These are phyloP conservation scores for Phyllosticta capitalensis DNA, from an alignment of 2,329 filamentous ascomycete species.

Conservation along the genomic window DNA sequence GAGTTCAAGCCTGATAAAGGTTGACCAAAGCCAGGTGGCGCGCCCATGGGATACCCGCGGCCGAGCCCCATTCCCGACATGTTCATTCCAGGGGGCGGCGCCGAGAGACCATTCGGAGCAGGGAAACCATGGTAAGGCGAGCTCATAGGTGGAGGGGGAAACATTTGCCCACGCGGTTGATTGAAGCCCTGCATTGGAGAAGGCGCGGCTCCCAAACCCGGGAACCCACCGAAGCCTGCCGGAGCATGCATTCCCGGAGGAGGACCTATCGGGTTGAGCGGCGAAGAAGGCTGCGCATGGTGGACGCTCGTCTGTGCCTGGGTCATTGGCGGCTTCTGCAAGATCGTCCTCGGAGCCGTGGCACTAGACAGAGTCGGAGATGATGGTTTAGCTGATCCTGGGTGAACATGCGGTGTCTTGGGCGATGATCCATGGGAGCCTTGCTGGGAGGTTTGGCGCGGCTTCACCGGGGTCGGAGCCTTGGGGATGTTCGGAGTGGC, in stretches of 20 bases:
- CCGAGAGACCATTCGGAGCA: constrained; percentile 38
- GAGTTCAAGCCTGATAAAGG: constrained; percentile 30
- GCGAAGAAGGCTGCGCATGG: constrained; percentile 50
- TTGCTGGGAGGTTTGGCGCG: constrained; percentile 71
- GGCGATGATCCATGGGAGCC: constrained; percentile 60
- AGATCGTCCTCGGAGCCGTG: constrained; percentile 55
- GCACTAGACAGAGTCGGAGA: constrained; percentile 55
- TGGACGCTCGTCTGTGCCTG: constrained; percentile 36
- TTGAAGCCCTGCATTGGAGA: constrained; percentile 36
- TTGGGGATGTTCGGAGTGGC: constrained; percentile 78
- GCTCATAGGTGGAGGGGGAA: constrained; percentile 42
- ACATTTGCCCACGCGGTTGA: constrained; percentile 33
- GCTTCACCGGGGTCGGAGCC: constrained; percentile 66
- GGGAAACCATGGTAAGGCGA: constrained; percentile 46
- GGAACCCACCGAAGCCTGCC: constrained; percentile 35
- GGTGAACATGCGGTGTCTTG: constrained; percentile 51
- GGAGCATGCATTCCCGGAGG: constrained; percentile 50
- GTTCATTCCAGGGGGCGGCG: constrained; percentile 49
- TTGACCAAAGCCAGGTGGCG: constrained; percentile 48
- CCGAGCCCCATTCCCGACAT: constrained; percentile 52
- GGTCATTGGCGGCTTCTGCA: constrained; percentile 44
- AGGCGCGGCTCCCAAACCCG: constrained; percentile 39
- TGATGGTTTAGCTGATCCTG: constrained; percentile 42
- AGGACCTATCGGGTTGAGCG: constrained; percentile 54
- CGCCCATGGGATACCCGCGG: constrained; percentile 45